Conservation (phyloP, 2,329 filamentous ascomycete species). For the Alternaria triticina region DNA sequence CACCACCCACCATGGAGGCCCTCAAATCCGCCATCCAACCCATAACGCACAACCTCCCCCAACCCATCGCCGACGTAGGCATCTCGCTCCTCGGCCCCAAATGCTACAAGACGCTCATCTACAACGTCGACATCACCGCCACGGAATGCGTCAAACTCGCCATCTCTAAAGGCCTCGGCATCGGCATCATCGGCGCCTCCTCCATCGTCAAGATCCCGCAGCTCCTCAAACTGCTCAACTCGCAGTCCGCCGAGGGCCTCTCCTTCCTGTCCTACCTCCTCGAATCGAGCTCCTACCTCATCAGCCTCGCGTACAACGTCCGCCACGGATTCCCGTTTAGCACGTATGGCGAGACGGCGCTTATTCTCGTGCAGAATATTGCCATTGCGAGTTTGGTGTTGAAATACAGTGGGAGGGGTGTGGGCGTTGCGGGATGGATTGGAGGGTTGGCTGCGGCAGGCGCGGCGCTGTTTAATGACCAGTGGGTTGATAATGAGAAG, state of each 20-base stretch:
- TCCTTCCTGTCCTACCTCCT: slow-evolving; percentile 91
- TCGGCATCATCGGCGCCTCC: slow-evolving; percentile 90
- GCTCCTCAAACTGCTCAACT: slow-evolving; percentile 87
- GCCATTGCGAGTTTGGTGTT: slow-evolving; percentile 86
- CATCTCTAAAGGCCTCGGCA: slow-evolving; percentile 88
- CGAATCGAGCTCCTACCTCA: slow-evolving; percentile 86
- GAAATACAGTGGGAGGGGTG: slow-evolving; percentile 74
- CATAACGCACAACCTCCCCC: slow-evolving; percentile 54
- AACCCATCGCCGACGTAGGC: slow-evolving; percentile 44
- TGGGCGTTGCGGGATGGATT: slow-evolving; percentile 77
- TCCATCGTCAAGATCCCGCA: slow-evolving; percentile 96
- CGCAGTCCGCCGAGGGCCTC: slow-evolving; percentile 81
- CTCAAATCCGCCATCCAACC: slow-evolving; percentile 53
- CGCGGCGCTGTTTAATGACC: slow-evolving; percentile 72
- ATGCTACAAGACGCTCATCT: slow-evolving; percentile 86
- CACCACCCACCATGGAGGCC: slow-evolving; percentile 50
- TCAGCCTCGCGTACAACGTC: slow-evolving; percentile 89
- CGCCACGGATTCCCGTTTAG: slow-evolving; percentile 93
- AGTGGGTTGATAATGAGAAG: slow-evolving; percentile 68
- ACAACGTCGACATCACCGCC: slow-evolving; percentile 81
- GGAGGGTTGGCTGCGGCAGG: slow-evolving; percentile 74
- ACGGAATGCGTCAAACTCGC: slow-evolving; percentile 84
- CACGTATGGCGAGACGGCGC: slow-evolving; percentile 92
- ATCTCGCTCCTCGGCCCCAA: slow-evolving; percentile 71
- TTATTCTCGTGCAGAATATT: slow-evolving; percentile 92